Conservation (phyloP, 768 basidiomycete genomes). For the Amylocystis lapponica region DNA sequence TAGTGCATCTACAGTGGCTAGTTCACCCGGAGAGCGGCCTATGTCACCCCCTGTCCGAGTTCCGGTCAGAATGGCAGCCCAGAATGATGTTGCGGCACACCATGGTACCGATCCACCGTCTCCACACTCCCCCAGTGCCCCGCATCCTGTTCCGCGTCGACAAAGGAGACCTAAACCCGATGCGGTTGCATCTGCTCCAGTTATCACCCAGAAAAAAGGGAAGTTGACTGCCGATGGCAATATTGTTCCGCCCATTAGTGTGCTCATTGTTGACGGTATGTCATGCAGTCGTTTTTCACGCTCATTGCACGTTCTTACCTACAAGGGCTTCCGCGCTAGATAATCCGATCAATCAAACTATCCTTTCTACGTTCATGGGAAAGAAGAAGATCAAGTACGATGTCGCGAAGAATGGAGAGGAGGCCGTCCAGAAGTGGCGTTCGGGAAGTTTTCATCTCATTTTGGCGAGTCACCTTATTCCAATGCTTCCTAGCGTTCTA, state of each 20-base stretch:
- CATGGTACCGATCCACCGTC: conserved; percentile 14
- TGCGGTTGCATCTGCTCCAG: conserved; percentile 21
- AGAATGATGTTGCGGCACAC: neutral
- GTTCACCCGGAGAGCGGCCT: neutral
- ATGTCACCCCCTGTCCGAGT: neutral
- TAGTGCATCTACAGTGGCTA: neutral
- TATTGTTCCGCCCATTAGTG: conserved; percentile 94
- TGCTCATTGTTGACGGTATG: conserved; percentile 95
- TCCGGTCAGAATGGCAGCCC: neutral
- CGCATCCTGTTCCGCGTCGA: conserved; percentile 26
- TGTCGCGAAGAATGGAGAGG: conserved; percentile 89
- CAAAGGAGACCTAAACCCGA: conserved; percentile 27
- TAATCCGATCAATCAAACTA: conserved; percentile 97
- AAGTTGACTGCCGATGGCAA: conserved; percentile 54
- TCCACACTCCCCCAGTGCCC: conserved; percentile 18
- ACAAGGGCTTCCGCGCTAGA: conserved; percentile 43
- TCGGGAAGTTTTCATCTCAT: conserved; percentile 94
- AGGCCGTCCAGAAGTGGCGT: conserved; percentile 94
- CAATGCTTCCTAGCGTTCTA: neutral
- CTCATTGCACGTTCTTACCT: conserved; percentile 1
- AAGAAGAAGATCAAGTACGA: conserved; percentile 95
- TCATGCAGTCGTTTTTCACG: conserved; percentile 8
- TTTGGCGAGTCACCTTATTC: conserved; percentile 52
- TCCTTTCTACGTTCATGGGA: conserved; percentile 94
- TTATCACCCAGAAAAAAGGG: conserved; percentile 38